A percentile compares a stretch with the other conserved stretches of the same genome.
Evolutionary conservation across 2,329 filamentous ascomycete species (phyloP).

Genomic region (Aspergillus alliaceus): DNA sequence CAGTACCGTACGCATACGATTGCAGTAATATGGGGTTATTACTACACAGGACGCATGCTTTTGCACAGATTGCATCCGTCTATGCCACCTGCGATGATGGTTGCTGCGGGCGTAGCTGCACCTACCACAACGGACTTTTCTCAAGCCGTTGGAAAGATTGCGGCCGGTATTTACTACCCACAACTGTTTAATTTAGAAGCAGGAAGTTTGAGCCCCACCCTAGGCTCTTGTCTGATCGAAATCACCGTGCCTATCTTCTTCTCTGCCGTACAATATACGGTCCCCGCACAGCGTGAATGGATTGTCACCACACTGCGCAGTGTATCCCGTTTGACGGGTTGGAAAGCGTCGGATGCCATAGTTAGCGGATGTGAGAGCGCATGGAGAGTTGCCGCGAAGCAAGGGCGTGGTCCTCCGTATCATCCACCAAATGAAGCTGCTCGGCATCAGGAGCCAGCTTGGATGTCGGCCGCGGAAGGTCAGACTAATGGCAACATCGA

Average conservation of each 20-base stretch:
- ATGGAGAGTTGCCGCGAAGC: slow-evolving; percentile 74
- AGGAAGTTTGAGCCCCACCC: slow-evolving; percentile 67
- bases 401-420: slow-evolving; percentile 77
- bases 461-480: slow-evolving; percentile 10
- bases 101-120: slow-evolving; percentile 78
- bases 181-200: slow-evolving; percentile 36
- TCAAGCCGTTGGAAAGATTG: slow-evolving; percentile 75
- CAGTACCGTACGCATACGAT: slow-evolving; percentile 87
- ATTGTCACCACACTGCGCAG: slow-evolving; percentile 71
- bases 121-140: slow-evolving; percentile 69
- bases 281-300: slow-evolving; percentile 73
- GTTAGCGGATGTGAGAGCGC: slow-evolving; percentile 79
- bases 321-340: slow-evolving; percentile 78
- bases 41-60: slow-evolving; percentile 80
- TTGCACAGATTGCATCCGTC: slow-evolving; percentile 79
- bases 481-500: slow-evolving; percentile 38
- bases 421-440: slow-evolving; percentile 31
- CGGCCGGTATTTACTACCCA: slow-evolving; percentile 63
- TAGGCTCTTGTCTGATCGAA: slow-evolving; percentile 81
- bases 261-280: slow-evolving; percentile 75
- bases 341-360: slow-evolving; percentile 80
- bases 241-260: slow-evolving; percentile 82
- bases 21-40: slow-evolving; percentile 82
- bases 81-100: slow-evolving; percentile 89
- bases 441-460: slow-evolving; percentile 8